Percentiles rank a stretch among this genome's conserved stretches.
phyloP scores from a whole-genome alignment of 768 basidiomycete genomes.

The Xerocomellus chrysenteron region DNA sequence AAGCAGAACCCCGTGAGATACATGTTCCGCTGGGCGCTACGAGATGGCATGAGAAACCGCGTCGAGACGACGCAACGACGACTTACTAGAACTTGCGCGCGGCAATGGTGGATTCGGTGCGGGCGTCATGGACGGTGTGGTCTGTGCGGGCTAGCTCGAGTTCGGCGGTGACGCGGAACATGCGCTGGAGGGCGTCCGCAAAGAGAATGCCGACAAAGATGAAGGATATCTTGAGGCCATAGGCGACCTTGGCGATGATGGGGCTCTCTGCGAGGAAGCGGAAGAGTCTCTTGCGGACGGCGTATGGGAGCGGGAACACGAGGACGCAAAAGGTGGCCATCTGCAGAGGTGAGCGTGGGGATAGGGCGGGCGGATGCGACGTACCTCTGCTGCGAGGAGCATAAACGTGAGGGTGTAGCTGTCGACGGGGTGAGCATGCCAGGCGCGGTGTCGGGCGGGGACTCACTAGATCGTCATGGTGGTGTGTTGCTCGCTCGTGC shows the following conservation, averaged over 20 bases:
- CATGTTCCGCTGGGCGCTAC: constrained; percentile 82
- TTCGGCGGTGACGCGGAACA: constrained; percentile 80
- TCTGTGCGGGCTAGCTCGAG: constrained; percentile 62
- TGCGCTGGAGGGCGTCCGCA: constrained; percentile 88
- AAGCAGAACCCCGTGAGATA: constrained; percentile 93
- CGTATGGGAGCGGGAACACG: constrained; percentile 82
- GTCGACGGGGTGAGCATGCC: not conserved
- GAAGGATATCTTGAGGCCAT: constrained; percentile 91
- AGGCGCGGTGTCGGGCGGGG: not conserved
- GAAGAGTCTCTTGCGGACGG: constrained; percentile 67
- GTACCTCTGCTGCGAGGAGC: constrained; percentile 73
- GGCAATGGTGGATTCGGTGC: constrained; percentile 84
- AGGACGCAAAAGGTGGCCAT: constrained; percentile 85
- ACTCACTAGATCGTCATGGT: constrained; percentile 52
- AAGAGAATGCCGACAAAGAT: constrained; percentile 90
- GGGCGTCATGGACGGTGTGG: constrained; percentile 53
- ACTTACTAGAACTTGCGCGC: constrained; percentile 92
- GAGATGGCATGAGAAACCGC: not conserved
- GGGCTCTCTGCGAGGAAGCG: constrained; percentile 66
- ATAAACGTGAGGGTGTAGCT: constrained; percentile 82
- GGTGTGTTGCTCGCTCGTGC: not conserved
- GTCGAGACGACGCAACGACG: not conserved
- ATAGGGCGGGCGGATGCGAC: not conserved
- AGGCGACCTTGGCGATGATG: constrained; percentile 80
- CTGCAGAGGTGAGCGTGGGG: constrained; percentile 29